Evolutionary conservation across 2,329 filamentous ascomycete species (phyloP).

Genomic region (Cryphonectria radicalis): DNA sequence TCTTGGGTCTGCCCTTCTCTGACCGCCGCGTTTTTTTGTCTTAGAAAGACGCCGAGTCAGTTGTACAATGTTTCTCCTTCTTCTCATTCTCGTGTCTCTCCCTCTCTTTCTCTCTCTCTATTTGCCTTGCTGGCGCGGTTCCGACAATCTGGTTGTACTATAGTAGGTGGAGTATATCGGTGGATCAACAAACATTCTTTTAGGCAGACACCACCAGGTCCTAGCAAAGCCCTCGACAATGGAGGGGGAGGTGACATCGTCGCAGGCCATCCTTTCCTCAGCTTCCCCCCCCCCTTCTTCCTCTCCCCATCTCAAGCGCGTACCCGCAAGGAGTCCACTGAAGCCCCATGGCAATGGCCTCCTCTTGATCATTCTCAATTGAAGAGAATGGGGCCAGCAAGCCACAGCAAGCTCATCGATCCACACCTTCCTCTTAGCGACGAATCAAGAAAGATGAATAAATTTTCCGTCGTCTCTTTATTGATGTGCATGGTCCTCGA

Average conservation of each 20-base stretch:
- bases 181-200: neutral
- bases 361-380: neutral
- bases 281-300: neutral
- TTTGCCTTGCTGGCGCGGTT: neutral
- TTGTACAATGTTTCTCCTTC: neutral
- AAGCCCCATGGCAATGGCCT: neutral
- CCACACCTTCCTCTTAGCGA: neutral
- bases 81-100: neutral
- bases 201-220: slow-evolving; percentile 2
- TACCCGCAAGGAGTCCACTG: slow-evolving; percentile 24
- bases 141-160: slow-evolving; percentile 8
- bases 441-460: neutral
- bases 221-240: neutral
- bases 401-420: neutral
- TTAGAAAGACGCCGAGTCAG: neutral
- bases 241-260: neutral
- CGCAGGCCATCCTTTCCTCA: neutral
- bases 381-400: no score
- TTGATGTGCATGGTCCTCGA: neutral
- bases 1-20: no score
- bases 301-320: neutral
- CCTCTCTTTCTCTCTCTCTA: neutral
- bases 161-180: neutral
- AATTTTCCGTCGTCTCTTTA: neutral
- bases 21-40: no score